phyloP scores from a whole-genome alignment of 805 yeast genomes.

The Saccharomycopsis sp. region DNA sequence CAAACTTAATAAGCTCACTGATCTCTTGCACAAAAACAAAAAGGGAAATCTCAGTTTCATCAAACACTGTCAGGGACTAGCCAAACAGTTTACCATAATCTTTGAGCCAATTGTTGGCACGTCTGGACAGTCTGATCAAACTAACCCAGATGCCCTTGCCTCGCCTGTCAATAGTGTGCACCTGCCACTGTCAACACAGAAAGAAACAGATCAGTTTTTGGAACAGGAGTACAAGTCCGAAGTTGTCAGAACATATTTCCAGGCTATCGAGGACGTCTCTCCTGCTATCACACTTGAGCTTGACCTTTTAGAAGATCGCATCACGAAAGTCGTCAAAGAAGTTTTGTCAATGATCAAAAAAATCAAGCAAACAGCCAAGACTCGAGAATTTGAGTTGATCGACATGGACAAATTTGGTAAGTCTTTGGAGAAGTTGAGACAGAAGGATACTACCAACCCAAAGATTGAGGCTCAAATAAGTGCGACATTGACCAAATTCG shows the following conservation, averaged over 20 bases:
- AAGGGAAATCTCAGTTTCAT: constrained; percentile 11
- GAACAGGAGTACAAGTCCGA: constrained; percentile 4
- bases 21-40: constrained; percentile 10
- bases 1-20: constrained; percentile 3
- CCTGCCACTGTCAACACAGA: constrained; percentile 2
- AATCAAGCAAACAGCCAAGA: constrained; percentile 12
- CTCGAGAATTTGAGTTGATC: constrained; percentile 16
- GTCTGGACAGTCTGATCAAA: background rate
- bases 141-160: background rate
- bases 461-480: constrained; percentile 17
- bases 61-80: constrained; percentile 12
- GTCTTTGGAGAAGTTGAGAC: constrained; percentile 14
- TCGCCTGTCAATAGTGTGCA: background rate
- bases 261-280: constrained; percentile 12
- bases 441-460: constrained; percentile 3
- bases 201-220: constrained; percentile 6
- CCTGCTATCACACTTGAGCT: constrained; percentile 18
- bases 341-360: constrained; percentile 16
- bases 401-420: constrained; percentile 17
- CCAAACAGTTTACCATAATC: constrained; percentile 9
- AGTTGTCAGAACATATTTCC: constrained; percentile 10
- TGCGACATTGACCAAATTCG: constrained; percentile 9
- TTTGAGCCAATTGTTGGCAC: constrained; percentile 6
- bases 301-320: constrained; percentile 15
- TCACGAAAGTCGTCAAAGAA: constrained; percentile 12